phyloP scores from a whole-genome alignment of 2,329 filamentous ascomycete species.

The Epichloe aotearoae region DNA sequence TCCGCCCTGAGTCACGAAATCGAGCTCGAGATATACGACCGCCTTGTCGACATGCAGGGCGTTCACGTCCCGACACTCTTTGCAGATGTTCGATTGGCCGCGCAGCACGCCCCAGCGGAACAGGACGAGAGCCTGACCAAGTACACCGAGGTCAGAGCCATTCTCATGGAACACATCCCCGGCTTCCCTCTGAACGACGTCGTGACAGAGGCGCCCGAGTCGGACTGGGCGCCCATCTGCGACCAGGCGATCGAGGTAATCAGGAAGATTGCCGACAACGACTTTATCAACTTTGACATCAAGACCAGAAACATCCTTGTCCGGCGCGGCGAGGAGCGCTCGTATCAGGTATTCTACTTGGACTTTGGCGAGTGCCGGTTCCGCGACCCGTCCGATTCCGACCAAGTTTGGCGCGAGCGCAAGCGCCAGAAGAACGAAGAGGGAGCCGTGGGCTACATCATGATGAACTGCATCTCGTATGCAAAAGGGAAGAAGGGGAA shows the following conservation, averaged over 20 bases:
- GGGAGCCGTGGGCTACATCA: background rate
- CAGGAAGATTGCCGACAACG: background rate
- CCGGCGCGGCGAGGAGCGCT: background rate
- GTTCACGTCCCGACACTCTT: background rate
- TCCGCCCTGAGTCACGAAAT: background rate
- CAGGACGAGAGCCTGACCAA: background rate
- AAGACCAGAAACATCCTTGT: background rate
- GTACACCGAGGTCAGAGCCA: background rate
- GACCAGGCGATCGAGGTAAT: background rate
- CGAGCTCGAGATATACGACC: background rate
- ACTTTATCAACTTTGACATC: background rate
- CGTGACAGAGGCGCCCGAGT: background rate
- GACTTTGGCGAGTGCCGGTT: background rate
- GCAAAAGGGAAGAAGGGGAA: background rate
- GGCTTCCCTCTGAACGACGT: background rate
- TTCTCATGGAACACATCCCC: background rate
- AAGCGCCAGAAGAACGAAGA: background rate
- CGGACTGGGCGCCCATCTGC: background rate
- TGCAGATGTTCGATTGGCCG: background rate
- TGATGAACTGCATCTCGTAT: background rate
- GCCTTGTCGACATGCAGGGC: background rate
- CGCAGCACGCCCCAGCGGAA: background rate
- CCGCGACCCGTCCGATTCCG: background rate
- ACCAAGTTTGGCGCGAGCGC: background rate
- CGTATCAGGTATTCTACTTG: background rate